phyloP scores from a whole-genome alignment of 2,329 filamentous ascomycete genomes.

The Cercospora zeina region DNA sequence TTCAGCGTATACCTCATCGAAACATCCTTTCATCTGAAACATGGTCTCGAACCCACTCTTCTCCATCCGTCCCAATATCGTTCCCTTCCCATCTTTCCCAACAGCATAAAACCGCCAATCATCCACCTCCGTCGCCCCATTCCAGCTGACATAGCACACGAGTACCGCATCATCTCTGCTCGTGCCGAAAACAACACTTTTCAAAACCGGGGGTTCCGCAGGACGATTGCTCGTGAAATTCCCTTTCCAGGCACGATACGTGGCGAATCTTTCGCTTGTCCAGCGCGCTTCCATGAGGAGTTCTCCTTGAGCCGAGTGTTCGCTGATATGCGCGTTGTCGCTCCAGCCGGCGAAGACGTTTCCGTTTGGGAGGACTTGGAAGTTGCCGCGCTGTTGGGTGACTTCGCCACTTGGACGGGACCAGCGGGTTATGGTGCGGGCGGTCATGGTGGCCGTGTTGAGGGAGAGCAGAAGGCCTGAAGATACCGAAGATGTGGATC shows the following conservation, averaged over 20 bases:
- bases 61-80: constrained; percentile 3
- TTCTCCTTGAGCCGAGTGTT: constrained; percentile 9
- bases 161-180: constrained; percentile 25
- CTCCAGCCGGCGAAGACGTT: constrained; percentile 34
- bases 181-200: constrained; percentile 38
- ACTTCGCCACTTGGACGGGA: constrained; percentile 40
- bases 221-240: constrained; percentile 40
- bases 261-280: constrained; percentile 38
- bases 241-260: constrained; percentile 46
- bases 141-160: constrained; percentile 39
- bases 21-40: constrained; percentile 27
- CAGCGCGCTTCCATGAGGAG: constrained; percentile 40
- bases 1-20: constrained; percentile 24
- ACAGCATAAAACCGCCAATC: constrained; percentile 39
- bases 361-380: constrained; percentile 40
- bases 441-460: constrained; percentile 1
- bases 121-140: constrained; percentile 45
- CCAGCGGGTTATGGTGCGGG: constrained; percentile 29
- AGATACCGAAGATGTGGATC: constrained; percentile 12
- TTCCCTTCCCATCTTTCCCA: not conserved
- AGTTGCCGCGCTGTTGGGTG: constrained; percentile 39
- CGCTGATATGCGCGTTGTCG: constrained; percentile 19
- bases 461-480: constrained; percentile 18
- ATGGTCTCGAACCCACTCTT: constrained; percentile 23
- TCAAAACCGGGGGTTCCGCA: constrained; percentile 33